Conservation (phyloP, 352 stramenopile genomes). For the Pythium utonaiense region DNA sequence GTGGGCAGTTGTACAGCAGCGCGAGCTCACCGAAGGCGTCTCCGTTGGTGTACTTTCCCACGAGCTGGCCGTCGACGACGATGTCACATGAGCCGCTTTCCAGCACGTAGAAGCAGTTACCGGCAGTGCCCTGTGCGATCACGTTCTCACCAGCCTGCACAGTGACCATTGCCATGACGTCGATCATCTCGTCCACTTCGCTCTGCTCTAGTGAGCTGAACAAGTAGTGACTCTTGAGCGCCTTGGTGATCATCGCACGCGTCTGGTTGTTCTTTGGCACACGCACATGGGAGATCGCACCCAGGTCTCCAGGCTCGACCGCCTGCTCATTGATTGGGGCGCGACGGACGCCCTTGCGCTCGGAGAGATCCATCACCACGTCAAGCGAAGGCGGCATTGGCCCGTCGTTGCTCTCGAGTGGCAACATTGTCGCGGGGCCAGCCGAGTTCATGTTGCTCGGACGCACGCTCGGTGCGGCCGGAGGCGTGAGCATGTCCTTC, state of each 20-base stretch:
- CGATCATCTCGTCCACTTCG: slow-evolving; percentile 82
- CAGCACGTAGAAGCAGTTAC: slow-evolving; percentile 94
- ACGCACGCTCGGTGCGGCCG: slow-evolving; percentile 44
- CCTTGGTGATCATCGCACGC: slow-evolving; percentile 70
- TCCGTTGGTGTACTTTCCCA: slow-evolving; percentile 74
- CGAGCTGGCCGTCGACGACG: slow-evolving; percentile 71
- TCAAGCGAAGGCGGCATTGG: slow-evolving; percentile 19
- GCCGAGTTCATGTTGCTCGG: slow-evolving; percentile 34
- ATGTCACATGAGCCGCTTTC: slow-evolving; percentile 88
- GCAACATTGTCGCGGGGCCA: slow-evolving; percentile 13
- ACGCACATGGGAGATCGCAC: slow-evolving; percentile 38
- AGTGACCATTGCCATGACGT: slow-evolving; percentile 78
- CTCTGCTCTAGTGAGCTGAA: slow-evolving; percentile 71
- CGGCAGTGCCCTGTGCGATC: slow-evolving; percentile 79
- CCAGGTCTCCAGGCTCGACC: slow-evolving; percentile 63
- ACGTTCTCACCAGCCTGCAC: slow-evolving; percentile 59
- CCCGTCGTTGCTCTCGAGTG: background rate
- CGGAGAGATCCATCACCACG: slow-evolving; percentile 40
- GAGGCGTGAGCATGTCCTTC: slow-evolving; percentile 65
- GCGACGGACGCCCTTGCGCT: slow-evolving; percentile 63
- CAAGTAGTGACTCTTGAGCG: slow-evolving; percentile 81
- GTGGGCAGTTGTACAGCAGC: slow-evolving; percentile 95
- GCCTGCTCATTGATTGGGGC: slow-evolving; percentile 76
- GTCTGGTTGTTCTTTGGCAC: slow-evolving; percentile 77
- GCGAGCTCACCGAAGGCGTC: slow-evolving; percentile 95